phyloP scores from a whole-genome alignment of 75 land plant species.

The Chamaecyparis obtusa region DNA sequence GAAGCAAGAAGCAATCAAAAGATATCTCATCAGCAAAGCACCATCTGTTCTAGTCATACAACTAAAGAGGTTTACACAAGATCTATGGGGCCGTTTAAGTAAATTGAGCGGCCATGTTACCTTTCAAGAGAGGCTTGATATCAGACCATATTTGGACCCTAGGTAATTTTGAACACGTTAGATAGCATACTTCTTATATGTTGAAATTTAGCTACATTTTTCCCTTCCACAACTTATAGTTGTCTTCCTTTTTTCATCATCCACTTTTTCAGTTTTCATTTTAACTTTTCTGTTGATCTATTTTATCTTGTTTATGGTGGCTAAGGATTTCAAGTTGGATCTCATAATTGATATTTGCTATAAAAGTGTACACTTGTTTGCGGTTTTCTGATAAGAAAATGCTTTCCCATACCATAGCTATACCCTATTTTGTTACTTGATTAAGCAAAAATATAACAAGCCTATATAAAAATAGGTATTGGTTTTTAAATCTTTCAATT shows the following conservation, averaged over 20 bases:
- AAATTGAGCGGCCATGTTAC: conserved; percentile 84
- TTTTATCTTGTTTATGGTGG: background rate
- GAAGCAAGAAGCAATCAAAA: conserved; percentile 80
- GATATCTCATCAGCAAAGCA: conserved; percentile 65
- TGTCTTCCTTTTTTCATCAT: background rate
- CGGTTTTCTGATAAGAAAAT: background rate
- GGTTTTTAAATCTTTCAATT: background rate
- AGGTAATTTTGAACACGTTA: conserved; percentile 41
- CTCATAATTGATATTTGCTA: background rate
- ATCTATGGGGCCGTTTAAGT: conserved; percentile 79
- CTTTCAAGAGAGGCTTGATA: conserved; percentile 73
- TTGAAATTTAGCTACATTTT: background rate
- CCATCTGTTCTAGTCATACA: conserved; percentile 84
- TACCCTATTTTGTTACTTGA: background rate
- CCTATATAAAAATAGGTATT: background rate
- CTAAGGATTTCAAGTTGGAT: background rate
- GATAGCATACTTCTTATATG: background rate
- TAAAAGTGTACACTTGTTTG: background rate
- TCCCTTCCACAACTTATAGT: background rate
- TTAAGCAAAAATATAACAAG: background rate
- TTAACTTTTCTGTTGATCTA: background rate
- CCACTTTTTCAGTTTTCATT: background rate
- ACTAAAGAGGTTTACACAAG: conserved; percentile 90
- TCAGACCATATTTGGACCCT: conserved; percentile 73
- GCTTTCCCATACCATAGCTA: background rate